Evolutionary conservation across 495 filamentous ascomycete genomes (phyloP), one percentile per base, ranked within the genome.

Genomic region (Aspergillus heteromorphus): DNA sequence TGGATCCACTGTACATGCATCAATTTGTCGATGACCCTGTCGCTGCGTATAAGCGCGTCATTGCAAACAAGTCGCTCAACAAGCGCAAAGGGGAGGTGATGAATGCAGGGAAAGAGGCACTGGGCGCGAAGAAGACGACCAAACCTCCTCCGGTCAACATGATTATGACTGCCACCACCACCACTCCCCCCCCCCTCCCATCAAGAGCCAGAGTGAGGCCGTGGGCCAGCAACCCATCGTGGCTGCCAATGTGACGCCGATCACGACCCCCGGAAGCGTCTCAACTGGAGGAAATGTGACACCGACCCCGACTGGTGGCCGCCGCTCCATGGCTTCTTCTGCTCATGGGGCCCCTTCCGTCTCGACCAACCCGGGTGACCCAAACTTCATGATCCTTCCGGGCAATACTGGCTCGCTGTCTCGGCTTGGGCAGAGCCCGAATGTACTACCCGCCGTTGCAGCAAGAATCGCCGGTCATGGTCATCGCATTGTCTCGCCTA

Each of bases 1-100:
- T 74, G 14, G 70, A 68, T 34, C 49, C 68, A 0, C 21, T 52
- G 4, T 74, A 68, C 42, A 43, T 67, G 19, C 31, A 63, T 31
- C 16, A 23, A 0, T 59, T 76, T 19, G 58, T 72, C n/a, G 65
- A 73, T 14, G 69, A 76, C 29, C 73, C 73, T 9, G 10, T 48
- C 1, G 56, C 31, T 2, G 54, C 60, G 6, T 11, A 48, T 10
- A 64, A 62, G 34, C 62, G 66, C 21, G 60, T 69, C n/a, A 25
- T 48, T 4, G 20, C 55, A 4, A 69, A 69, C 58, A 63, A 63
- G 34, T 23, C 19, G 1, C 42, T 69, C 21, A 69, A 69, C 50
- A 49, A 54, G 13, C 51, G 55, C 36, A 66, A 66, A 34, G 57
- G 57, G n/a, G 45, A 51, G 5, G 52, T 55, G 17, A 66, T 66